A percentile compares a stretch with the other conserved stretches of the same genome.
These are phyloP conservation scores for Triglochin maritima DNA, from an alignment of 106 monocot species.

Conservation along the genomic window DNA sequence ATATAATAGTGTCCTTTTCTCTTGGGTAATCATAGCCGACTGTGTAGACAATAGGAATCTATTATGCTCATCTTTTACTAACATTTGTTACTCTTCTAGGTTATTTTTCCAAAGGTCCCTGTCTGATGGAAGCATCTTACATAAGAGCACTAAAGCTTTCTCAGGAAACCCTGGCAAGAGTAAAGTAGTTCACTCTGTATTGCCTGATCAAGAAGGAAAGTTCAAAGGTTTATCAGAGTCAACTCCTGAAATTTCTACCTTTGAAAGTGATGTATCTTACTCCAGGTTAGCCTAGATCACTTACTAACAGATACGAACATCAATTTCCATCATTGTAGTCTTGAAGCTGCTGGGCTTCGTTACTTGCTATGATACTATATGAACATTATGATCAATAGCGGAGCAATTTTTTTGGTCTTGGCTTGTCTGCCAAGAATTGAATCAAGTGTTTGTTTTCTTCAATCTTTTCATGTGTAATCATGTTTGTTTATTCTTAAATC, in stretches of 20 bases:
- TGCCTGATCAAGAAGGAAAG: slow-evolving; percentile 14
- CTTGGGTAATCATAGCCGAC: too few relatives aligned
- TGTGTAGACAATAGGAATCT: too few relatives aligned
- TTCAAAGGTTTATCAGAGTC: slow-evolving; percentile 43
- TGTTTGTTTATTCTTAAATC: slow-evolving; percentile 10
- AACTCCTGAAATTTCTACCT: slow-evolving; percentile 47
- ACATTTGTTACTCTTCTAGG: slow-evolving; percentile 19
- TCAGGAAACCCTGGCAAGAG: slow-evolving; percentile 22
- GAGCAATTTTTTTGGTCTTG: slow-evolving; percentile 17
- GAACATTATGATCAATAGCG: not conserved
- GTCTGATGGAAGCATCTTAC: slow-evolving; percentile 72
- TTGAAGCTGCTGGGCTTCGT: not conserved
- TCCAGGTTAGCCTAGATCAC: slow-evolving; percentile 47
- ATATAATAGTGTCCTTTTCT: too few relatives aligned
- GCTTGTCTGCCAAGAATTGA: not conserved
- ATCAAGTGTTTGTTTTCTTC: too few relatives aligned
- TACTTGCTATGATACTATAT: not conserved
- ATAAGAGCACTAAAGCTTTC: slow-evolving; percentile 25
- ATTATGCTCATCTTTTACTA: too few relatives aligned
- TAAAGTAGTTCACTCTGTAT: slow-evolving; percentile 10
- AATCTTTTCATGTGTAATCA: too few relatives aligned
- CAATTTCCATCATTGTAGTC: not conserved
- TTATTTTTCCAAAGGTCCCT: slow-evolving; percentile 64
- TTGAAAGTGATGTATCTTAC: slow-evolving; percentile 39
- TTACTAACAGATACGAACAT: not conserved